Evolutionary conservation across 2,329 filamentous ascomycete genomes (phyloP), one percentile per base, ranked within the genome.

Genomic region (Trichoderma sp.): DNA sequence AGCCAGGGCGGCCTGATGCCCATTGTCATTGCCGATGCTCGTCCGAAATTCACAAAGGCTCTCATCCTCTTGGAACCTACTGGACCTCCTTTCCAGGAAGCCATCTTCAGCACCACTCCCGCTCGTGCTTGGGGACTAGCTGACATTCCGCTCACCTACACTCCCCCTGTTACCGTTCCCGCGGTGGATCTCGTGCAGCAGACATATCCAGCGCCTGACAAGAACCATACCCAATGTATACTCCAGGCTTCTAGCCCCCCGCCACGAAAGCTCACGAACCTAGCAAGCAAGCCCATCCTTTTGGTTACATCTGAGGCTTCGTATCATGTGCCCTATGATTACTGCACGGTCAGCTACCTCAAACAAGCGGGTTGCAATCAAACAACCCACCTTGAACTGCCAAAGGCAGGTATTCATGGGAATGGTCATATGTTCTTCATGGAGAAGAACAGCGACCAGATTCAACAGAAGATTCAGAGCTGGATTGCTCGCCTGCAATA

Each of bases 351-450:
- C 4, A 70, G 72, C 52, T 84, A 78, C 68, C 74, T 85, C 34
- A 74, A 75, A 59, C 83, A 85, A 73, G 83, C 82, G 5, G 82
- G 82, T 1, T 75, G 77, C 72, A 71, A 73, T 28, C 71, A 72
- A 52, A 70, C 76, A 34, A 72, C 80, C 63, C 77, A 80, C 70
- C 39, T 83, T 49, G 75, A 77, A 71, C 76, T 85, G 26, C 76
- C 69, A 6, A 75, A 81, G 34, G 72, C 73, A 7, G 81, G 80
- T 4, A 78, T 84, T 43, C 71, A 75, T 46, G 83, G 83, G 8
- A 84, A 85, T 68, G 82, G 80, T 0, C 83, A 85, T 74, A 80
- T 85, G 79, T 79, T 82, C 68, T 83, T 84, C 69, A 75, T 85
- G 76, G 83, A 84, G 76, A 80, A 78, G 76, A 85, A 85, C 72